These are phyloP conservation scores for Wickerhamiella dianesei DNA, from an alignment of 805 yeast genomes.

Conservation along the genomic window DNA sequence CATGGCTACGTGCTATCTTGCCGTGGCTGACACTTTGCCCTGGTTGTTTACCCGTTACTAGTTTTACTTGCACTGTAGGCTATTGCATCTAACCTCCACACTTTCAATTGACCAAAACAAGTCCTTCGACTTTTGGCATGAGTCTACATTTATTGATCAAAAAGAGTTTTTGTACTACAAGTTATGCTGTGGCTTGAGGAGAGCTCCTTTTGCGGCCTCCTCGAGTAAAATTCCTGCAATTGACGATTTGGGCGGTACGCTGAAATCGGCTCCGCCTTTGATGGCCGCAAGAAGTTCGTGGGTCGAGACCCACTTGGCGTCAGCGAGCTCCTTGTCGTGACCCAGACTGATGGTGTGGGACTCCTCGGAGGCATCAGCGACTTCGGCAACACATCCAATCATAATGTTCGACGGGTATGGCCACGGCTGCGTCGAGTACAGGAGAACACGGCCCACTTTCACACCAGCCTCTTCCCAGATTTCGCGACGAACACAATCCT, in stretches of 20 bases:
- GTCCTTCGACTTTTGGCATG: background rate
- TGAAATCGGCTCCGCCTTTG: conserved; percentile 12
- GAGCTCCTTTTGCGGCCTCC: conserved; percentile 9
- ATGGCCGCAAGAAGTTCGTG: conserved; percentile 31
- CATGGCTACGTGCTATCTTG: conserved; percentile 14
- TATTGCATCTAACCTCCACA: no score
- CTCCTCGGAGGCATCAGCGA: conserved; percentile 36
- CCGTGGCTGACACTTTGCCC: conserved; percentile 16
- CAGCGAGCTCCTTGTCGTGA: conserved; percentile 75
- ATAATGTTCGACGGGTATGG: conserved; percentile 89
- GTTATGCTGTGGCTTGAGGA: background rate
- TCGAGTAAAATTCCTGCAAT: conserved; percentile 26
- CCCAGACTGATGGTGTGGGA: conserved; percentile 41
- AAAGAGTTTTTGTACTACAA: background rate
- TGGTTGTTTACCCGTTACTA: conserved; percentile 12
- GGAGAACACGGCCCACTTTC: conserved; percentile 39
- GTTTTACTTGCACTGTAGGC: background rate
- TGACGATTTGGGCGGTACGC: conserved; percentile 24
- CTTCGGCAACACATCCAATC: conserved; percentile 89
- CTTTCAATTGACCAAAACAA: background rate
- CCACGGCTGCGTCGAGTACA: conserved; percentile 86
- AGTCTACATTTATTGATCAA: background rate
- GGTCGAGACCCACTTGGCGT: conserved; percentile 73
- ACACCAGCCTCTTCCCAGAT: conserved; percentile 96
- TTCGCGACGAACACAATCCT: conserved; percentile 75